phyloP scores from a whole-genome alignment of 306 rosid genomes.

The Senna tora region DNA sequence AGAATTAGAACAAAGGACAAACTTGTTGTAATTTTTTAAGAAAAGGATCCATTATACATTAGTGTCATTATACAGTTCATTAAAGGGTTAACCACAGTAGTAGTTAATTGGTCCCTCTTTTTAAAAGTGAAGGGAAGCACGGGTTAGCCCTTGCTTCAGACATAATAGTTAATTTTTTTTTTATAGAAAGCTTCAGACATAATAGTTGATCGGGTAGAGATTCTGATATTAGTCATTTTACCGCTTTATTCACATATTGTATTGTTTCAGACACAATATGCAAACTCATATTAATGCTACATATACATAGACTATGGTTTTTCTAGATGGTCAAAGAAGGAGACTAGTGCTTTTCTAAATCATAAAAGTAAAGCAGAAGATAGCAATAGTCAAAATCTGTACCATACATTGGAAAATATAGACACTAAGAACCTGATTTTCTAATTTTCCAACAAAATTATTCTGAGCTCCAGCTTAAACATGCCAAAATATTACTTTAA shows the following conservation, averaged over 20 bases:
- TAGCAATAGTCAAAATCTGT: not conserved
- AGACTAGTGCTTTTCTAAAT: not conserved
- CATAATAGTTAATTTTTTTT: not conserved
- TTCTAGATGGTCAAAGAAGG: not conserved
- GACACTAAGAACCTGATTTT: not conserved
- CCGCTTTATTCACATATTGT: not conserved
- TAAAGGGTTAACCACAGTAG: not conserved
- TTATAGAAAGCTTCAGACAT: not conserved
- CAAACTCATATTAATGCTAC: not conserved
- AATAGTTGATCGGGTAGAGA: constrained; percentile 8
- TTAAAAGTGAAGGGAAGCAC: not conserved
- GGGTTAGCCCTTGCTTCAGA: not conserved
- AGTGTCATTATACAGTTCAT: not conserved
- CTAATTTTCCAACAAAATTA: not conserved
- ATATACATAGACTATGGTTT: not conserved
- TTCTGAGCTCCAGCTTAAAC: not conserved
- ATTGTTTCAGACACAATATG: constrained; percentile 1
- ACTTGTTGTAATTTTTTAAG: not conserved
- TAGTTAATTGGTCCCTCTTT: not conserved
- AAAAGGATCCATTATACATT: not conserved
- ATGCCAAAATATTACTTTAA: not conserved
- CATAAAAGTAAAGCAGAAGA: not conserved
- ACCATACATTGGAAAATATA: not conserved
- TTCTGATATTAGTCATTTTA: not conserved
- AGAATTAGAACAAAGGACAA: not conserved